Base-by-base conservation (phyloP, 805 yeast species). In the Metschnikowia lunata region DNA sequence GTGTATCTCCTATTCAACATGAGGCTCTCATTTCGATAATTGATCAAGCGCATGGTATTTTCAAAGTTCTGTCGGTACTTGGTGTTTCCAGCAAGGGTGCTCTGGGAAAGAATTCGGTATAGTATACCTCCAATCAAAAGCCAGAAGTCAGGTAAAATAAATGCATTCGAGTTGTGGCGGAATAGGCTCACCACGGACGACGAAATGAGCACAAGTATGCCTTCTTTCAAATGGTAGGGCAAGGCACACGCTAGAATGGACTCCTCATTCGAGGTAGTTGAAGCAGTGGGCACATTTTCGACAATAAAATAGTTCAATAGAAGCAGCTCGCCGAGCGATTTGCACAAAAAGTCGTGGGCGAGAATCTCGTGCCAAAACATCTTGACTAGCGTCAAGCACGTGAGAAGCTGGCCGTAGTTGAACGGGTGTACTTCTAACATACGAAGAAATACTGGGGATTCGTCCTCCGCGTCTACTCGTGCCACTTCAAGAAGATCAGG, bases 331-430 rank as follows among this genome's bases (percentile, higher is more conserved):
- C 85, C 77, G 10, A 85, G 60, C 47, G 80, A 85, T 49, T 85
- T 84, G 26, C 86, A 73, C 15, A 83, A 59, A 50, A 75, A 76
- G 36, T 83, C 87, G 5, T 66, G 58, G 33, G 71, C 67, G 4
- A 81, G 62, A 2, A 88, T 63, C 40, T 83, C 85, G 42, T 69
- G 68, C 96, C 96, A 89, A 55, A 86, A 85, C 23, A 82, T 67
- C 47, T 79, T 75, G 6, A 85, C 59, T 3, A 86, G 65, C 4
- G 85, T 72, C 13, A 71, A 47, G 3, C 64, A 60, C 11, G 63
- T 55, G 30, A 71, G 55, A 33, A 66, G 53, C 44, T 60, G 71
- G 11, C 74, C 74, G 37, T 55, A 62, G 48, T 67, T 63, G 8
- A 69, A 34, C 5, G 61, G 46, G n/a, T 34, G 31, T 14, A 32